Evolutionary conservation across 768 basidiomycete genomes (phyloP), one percentile per base, ranked within the genome.

Genomic region (Fomitopsis serialis): DNA sequence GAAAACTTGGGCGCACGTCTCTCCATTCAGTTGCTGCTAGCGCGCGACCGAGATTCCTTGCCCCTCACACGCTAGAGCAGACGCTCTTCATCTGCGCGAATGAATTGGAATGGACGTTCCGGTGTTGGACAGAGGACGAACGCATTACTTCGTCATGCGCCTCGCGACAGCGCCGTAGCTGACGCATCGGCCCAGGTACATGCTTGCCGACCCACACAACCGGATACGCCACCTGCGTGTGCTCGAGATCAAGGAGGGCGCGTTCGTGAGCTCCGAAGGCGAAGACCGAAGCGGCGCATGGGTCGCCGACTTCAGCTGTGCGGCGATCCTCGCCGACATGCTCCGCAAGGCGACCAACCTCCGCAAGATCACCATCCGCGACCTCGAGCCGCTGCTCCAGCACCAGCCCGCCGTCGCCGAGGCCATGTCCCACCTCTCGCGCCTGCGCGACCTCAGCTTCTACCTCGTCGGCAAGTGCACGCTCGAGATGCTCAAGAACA

Each of bases 391-490:
- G 34, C 55, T 59, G 49, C 54, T 59, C 42, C 54, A 56, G 43
- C 47, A 40, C 35, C 46, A 59, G 34, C 58, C 58, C 21, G 45
- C 53, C 24, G 53, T 59, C 29, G 51, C 54, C 43, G 58, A 59
- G 37, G 58, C 58, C 29, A 43, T 59, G 19, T 29, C 55, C n/a
- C 37, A 54, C 50, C 55, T 59, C 46, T 17, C 49, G 12, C 21
- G 37, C 42, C 55, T 59, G 22, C 56, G 46, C 50, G 58, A 56
- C 45, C 42, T 56, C 13, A 54, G 52, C 42, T 55, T 59, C 53
- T 56, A 54, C 55, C 54, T 54, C 53, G 54, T 59, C 55, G 58
- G 58, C 34, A 59, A 59, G 47, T 52, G 46, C 19, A 47, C 53
- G 25, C 58, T 59, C 58, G 54, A 56, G 53, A 50, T 53, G 17